Evolutionary conservation across 768 basidiomycete species (phyloP).

Genomic region (Rickenella mellea): DNA sequence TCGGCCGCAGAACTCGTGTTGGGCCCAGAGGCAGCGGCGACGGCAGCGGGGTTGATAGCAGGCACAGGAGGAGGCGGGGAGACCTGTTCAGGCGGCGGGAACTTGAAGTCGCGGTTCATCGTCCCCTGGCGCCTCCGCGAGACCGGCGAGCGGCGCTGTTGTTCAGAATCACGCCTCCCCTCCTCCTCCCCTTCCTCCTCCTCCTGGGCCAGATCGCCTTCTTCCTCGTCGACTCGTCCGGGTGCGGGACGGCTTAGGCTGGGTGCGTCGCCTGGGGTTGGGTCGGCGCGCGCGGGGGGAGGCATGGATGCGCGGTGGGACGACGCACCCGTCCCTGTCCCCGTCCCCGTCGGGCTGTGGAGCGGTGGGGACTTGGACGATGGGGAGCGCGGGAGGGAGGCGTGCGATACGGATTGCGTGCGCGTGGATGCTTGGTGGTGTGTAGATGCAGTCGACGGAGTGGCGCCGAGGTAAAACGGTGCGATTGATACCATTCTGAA

Average conservation of each 20-base stretch:
- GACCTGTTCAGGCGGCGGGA: constrained; percentile 29
- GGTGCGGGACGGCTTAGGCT: background rate
- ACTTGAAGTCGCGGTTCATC: constrained; percentile 72
- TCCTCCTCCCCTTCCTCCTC: constrained; percentile 9
- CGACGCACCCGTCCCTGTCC: no score
- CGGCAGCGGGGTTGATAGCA: constrained; percentile 8
- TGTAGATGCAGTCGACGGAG: constrained; percentile 34
- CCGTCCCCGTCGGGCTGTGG: constrained; percentile 18
- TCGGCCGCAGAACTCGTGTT: constrained; percentile 1
- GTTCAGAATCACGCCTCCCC: constrained; percentile 9
- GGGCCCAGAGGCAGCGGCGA: constrained; percentile 1
- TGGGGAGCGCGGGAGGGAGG: constrained; percentile 37
- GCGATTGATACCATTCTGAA: constrained; percentile 81
- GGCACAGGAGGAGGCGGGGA: constrained; percentile 16
- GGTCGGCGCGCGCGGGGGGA: constrained; percentile 27
- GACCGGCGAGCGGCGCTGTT: constrained; percentile 2
- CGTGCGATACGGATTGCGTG: constrained; percentile 73
- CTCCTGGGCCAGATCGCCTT: constrained; percentile 12
- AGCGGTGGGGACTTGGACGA: constrained; percentile 21
- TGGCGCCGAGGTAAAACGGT: constrained; percentile 69
- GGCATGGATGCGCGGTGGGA: constrained; percentile 65
- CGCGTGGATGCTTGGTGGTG: constrained; percentile 31
- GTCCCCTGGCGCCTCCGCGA: constrained; percentile 43
- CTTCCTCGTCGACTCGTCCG: constrained; percentile 1
- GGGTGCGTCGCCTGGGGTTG: background rate